A percentile compares a stretch with the other conserved stretches of the same genome.
Conservation (phyloP, 1,139 yeast genomes). For the Pneumocystis sp. region DNA sequence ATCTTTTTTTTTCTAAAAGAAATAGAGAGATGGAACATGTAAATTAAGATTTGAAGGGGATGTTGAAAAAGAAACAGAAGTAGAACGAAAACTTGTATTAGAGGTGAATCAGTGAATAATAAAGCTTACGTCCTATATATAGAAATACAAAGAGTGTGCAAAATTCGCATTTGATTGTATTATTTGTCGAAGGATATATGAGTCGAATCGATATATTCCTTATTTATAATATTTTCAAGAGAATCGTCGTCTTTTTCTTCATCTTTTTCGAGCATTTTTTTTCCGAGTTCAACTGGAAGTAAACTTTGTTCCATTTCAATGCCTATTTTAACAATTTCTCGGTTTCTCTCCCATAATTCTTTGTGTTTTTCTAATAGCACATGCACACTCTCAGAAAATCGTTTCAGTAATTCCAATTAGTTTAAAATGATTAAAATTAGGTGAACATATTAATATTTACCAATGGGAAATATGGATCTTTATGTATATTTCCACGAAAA, state of each 20-base stretch:
- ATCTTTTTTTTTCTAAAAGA: background rate
- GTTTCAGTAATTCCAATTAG: background rate
- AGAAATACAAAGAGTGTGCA: background rate
- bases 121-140: background rate
- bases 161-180: background rate
- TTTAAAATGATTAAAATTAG: background rate
- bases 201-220: background rate
- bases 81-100: slow-evolving; percentile 65
- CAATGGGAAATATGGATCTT: background rate
- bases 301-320: background rate
- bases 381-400: background rate
- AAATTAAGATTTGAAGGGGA: slow-evolving; percentile 86
- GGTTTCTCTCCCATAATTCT: background rate
- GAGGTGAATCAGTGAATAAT: slow-evolving; percentile 4
- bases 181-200: background rate
- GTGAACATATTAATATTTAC: background rate
- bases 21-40: slow-evolving; percentile 55
- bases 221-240: background rate
- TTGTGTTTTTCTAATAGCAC: background rate
- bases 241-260: background rate
- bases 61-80: slow-evolving; percentile 88
- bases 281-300: background rate
- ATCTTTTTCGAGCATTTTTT: background rate
- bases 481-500: background rate
- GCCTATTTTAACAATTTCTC: background rate